Percentiles rank a stretch among this genome's conserved stretches.
These are phyloP conservation scores for Chalaropsis ovoidea DNA, from an alignment of 2,329 filamentous ascomycete species.

Conservation along the genomic window DNA sequence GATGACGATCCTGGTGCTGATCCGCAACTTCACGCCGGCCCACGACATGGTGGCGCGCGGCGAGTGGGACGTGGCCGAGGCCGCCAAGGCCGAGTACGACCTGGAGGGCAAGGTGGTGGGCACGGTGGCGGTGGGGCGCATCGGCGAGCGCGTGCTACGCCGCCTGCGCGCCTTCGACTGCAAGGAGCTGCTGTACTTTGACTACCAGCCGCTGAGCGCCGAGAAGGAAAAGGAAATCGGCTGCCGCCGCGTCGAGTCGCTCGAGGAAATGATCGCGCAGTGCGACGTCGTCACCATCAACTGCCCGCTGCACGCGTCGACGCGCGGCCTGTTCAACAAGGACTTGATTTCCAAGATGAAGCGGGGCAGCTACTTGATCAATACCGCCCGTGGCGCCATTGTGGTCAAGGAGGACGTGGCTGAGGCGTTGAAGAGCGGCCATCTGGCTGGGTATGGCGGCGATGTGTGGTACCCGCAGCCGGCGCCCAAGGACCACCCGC, in stretches of 20 bases:
- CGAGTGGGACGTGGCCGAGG: constrained; percentile 90
- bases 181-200: constrained; percentile 98
- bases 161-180: constrained; percentile 96
- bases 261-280: constrained; percentile 89
- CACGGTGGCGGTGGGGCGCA: constrained; percentile 93
- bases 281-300: constrained; percentile 99
- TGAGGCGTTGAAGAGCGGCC: constrained; percentile 79
- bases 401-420: constrained; percentile 99
- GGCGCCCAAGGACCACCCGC: constrained; percentile 81
- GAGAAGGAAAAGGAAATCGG: constrained; percentile 94
- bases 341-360: constrained; percentile 98
- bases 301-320: constrained; percentile 98
- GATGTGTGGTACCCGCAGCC: constrained; percentile 98
- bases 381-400: constrained; percentile 97
- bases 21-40: constrained; percentile 97
- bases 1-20: constrained; percentile 93
- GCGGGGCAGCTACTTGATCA: constrained; percentile 93
- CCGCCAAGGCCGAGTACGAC: constrained; percentile 97
- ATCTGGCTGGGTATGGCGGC: constrained; percentile 80
- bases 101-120: constrained; percentile 96
- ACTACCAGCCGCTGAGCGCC: constrained; percentile 86
- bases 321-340: constrained; percentile 94
- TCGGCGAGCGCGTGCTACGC: constrained; percentile 93
- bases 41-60: constrained; percentile 85
- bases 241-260: constrained; percentile 72